A percentile compares a stretch with the other conserved stretches of the same genome.
Evolutionary conservation across 176 grass and related monocot genomes (phyloP).

Genomic region (Eragrostis curvula): DNA sequence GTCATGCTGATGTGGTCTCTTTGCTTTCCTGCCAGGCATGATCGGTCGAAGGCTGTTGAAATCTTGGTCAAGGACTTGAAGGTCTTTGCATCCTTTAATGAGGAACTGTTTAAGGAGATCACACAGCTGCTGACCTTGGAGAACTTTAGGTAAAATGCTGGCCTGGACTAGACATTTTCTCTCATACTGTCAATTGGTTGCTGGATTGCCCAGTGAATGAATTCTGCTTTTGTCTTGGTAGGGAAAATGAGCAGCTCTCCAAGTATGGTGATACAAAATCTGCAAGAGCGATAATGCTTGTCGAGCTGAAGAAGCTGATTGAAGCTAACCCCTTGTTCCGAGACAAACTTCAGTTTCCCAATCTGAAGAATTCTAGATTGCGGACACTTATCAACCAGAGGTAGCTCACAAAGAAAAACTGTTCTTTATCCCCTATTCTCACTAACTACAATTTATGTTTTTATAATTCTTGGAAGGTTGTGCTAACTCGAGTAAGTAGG

Average conservation of each 20-base stretch:
- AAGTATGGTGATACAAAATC: slow-evolving; percentile 99
- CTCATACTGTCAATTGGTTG: background rate
- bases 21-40: slow-evolving; percentile 67
- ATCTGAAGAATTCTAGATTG: slow-evolving; percentile 90
- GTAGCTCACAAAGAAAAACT: slow-evolving; percentile 39
- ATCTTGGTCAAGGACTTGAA: slow-evolving; percentile 99
- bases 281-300: slow-evolving; percentile 95
- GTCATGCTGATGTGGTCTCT: slow-evolving; percentile 3
- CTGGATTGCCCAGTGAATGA: slow-evolving; percentile 26
- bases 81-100: slow-evolving; percentile 96
- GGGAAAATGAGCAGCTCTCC: slow-evolving; percentile 98
- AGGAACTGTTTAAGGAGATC: slow-evolving; percentile 98
- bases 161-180: background rate
- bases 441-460: slow-evolving; percentile 17
- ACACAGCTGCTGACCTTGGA: slow-evolving; percentile 95
- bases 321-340: slow-evolving; percentile 98
- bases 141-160: slow-evolving; percentile 85
- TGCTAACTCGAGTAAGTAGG: background rate
- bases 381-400: slow-evolving; percentile 98
- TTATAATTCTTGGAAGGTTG: slow-evolving; percentile 1
- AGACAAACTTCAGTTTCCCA: slow-evolving; percentile 98
- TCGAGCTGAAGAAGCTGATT: slow-evolving; percentile 96
- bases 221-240: slow-evolving; percentile 42
- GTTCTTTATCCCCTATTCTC: background rate
- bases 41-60: slow-evolving; percentile 95